Base-by-base conservation (phyloP, 768 basidiomycete genomes). In the Kockovaella imperatae region DNA sequence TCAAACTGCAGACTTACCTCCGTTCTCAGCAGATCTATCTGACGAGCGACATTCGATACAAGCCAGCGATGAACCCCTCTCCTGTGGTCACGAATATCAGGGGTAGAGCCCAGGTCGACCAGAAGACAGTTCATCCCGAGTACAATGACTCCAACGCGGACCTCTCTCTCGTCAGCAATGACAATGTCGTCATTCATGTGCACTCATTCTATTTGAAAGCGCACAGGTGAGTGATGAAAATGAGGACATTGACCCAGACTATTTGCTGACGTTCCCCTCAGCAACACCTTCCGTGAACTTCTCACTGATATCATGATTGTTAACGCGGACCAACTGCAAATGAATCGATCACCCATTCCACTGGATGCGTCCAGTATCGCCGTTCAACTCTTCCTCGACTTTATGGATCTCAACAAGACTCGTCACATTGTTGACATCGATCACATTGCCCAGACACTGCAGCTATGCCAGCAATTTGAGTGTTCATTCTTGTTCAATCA, bases 91-190 rank as follows among this genome's bases (percentile, higher is more conserved):
- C n/a, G n/a, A n/a, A n/a, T n/a, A n/a, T n/a, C n/a, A n/a, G n/a
- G n/a, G n/a, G n/a, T n/a, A n/a, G n/a, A n/a, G n/a, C n/a, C n/a
- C n/a, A n/a, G n/a, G n/a, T n/a, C n/a, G n/a, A n/a, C n/a, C n/a
- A n/a, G n/a, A n/a, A n/a, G n/a, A n/a, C n/a, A n/a, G n/a, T n/a
- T n/a, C n/a, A n/a, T n/a, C n/a, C n/a, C n/a, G n/a, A n/a, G n/a
- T n/a, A n/a, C n/a, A 18, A 17, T 14, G 54, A 54, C 38, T 36
- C 47, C 3, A 42, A 47, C 15, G 55, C 50, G n/a, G 55, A 53
- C 23, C 21, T 52, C 15, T n/a, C 41, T 30, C 43, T 52, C 35
- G 45, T 39, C 17, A 52, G 50, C 8, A 35, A 35, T 23, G 40
- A 24, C 13, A 18, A 18, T 5, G 28, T 11, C 6, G 10, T 13